Evolutionary conservation across 495 filamentous ascomycete species (phyloP).

Genomic region (Talaromyces nanjingensis): DNA sequence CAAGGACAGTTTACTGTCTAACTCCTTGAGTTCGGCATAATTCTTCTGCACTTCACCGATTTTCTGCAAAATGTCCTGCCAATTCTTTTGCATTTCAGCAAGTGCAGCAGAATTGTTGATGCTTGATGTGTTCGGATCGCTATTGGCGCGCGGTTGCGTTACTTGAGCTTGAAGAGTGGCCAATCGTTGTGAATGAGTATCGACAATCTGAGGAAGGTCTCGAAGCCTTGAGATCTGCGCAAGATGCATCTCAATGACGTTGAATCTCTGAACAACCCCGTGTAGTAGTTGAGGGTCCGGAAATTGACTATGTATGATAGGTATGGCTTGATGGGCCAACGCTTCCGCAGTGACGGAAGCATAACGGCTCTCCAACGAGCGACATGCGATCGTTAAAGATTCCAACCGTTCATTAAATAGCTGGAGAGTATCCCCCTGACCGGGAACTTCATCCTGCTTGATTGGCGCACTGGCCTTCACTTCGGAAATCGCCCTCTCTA

Average conservation of each 20-base stretch:
- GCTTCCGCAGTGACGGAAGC: constrained; percentile 25
- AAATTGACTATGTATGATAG: constrained; percentile 31
- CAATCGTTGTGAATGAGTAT: background rate
- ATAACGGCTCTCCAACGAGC: constrained; percentile 33
- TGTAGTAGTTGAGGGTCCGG: constrained; percentile 1
- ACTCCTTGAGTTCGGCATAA: background rate
- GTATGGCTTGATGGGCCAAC: constrained; percentile 28
- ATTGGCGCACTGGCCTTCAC: constrained; percentile 11
- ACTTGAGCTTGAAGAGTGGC: background rate
- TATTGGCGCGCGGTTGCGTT: background rate
- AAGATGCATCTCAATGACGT: constrained; percentile 2
- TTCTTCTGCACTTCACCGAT: background rate
- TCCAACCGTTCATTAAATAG: constrained; percentile 7
- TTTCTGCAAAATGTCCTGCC: background rate
- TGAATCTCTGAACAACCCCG: background rate
- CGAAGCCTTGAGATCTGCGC: background rate
- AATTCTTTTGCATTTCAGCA: background rate
- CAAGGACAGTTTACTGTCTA: background rate
- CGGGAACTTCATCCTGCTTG: constrained; percentile 6
- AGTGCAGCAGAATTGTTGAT: background rate
- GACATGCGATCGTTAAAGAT: constrained; percentile 18
- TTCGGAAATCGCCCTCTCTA: constrained; percentile 11
- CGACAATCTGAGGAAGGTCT: background rate
- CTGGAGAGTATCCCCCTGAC: background rate
- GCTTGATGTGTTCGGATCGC: background rate